These are phyloP conservation scores for Arthrobotrys musiformis DNA, from an alignment of 2,329 filamentous ascomycete species.

Conservation along the genomic window DNA sequence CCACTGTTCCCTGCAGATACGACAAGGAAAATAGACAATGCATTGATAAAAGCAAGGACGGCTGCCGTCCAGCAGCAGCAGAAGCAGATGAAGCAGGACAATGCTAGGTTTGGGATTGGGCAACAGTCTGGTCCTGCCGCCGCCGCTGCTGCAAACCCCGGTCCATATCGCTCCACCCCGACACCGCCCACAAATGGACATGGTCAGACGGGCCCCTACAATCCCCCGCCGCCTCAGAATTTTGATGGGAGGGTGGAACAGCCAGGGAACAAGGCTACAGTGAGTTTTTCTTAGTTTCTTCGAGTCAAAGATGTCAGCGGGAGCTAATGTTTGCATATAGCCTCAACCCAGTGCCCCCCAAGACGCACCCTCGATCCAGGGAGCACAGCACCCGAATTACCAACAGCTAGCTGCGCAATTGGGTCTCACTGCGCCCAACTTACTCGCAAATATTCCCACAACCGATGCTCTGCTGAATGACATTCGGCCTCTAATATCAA, in stretches of 20 bases:
- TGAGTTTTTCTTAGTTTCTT: neutral
- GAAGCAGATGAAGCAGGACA: constrained; percentile 62
- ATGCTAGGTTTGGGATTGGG: constrained; percentile 35
- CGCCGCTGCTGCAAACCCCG: constrained; percentile 24
- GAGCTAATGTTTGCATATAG: constrained; percentile 4
- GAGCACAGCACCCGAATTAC: constrained; percentile 17
- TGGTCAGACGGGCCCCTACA: constrained; percentile 32
- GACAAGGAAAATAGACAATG: constrained; percentile 91
- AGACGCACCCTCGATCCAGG: constrained; percentile 12
- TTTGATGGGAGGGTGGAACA: constrained; percentile 23
- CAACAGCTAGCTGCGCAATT: constrained; percentile 60
- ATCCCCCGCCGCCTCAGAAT: constrained; percentile 32
- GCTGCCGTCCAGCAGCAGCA: constrained; percentile 66
- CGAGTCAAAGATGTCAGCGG: neutral
- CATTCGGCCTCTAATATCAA: constrained; percentile 79
- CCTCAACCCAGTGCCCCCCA: constrained; percentile 24
- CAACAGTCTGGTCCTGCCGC: constrained; percentile 29
- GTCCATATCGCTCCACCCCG: constrained; percentile 59
- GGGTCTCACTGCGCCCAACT: constrained; percentile 58
- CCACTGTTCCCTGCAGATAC: constrained; percentile 90
- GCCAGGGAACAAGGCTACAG: constrained; percentile 13
- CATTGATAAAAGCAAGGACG: constrained; percentile 82
- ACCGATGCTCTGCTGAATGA: constrained; percentile 83
- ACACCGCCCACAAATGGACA: constrained; percentile 45
- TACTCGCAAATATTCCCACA: constrained; percentile 64